Conservation (phyloP, 2,329 filamentous ascomycete species). For the Beauveria asiatica region DNA sequence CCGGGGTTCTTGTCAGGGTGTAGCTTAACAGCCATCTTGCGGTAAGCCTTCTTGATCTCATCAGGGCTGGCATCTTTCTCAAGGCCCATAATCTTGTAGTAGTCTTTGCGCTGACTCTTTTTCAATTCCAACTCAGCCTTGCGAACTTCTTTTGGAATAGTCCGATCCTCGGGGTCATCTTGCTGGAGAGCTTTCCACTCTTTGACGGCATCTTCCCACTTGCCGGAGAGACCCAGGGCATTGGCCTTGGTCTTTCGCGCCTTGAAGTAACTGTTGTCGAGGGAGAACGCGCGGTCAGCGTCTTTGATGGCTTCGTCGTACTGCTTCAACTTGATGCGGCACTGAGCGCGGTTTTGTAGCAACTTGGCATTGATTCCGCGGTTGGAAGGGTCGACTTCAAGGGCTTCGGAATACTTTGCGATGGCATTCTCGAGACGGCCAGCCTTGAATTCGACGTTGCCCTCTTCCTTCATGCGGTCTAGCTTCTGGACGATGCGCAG, state of each 20-base stretch:
- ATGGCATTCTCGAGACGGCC: slow-evolving; percentile 73
- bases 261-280: slow-evolving; percentile 82
- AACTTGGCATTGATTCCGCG: slow-evolving; percentile 92
- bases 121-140: slow-evolving; percentile 92
- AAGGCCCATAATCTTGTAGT: slow-evolving; percentile 93
- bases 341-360: slow-evolving; percentile 85
- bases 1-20: slow-evolving; percentile 97
- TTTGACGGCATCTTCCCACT: slow-evolving; percentile 85
- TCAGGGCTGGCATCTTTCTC: slow-evolving; percentile 75
- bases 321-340: slow-evolving; percentile 74
- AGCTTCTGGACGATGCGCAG: slow-evolving; percentile 85
- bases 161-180: slow-evolving; percentile 70
- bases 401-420: slow-evolving; percentile 72
- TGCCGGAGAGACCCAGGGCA: slow-evolving; percentile 72
- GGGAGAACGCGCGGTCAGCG: slow-evolving; percentile 71
- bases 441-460: slow-evolving; percentile 83
- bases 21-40: slow-evolving; percentile 85
- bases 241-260: slow-evolving; percentile 92
- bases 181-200: slow-evolving; percentile 86
- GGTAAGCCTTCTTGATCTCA: slow-evolving; percentile 94
- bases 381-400: slow-evolving; percentile 80
- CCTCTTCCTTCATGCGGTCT: slow-evolving; percentile 87
- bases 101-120: slow-evolving; percentile 95
- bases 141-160: slow-evolving; percentile 74
- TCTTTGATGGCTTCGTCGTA: slow-evolving; percentile 75